Evolutionary conservation across 1,139 yeast genomes (phyloP), one percentile per base, ranked within the genome.

Genomic region (Suhomyces bolitotheri): DNA sequence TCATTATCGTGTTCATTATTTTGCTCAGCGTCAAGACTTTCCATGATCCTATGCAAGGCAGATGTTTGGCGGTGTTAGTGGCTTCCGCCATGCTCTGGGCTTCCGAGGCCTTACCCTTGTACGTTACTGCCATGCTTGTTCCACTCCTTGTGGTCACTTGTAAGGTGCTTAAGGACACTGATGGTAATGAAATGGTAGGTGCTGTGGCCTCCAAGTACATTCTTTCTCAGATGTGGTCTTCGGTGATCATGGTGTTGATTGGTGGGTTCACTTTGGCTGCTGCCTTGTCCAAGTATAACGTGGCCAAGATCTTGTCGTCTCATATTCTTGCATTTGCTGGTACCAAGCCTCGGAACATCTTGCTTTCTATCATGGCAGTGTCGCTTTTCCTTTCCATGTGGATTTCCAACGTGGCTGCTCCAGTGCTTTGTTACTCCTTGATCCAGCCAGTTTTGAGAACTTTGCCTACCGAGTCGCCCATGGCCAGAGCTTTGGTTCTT

Each of bases 221-320:
- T 39, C 75, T 92, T 47, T 68, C 87, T 1, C 71, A 88, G 16
- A 90, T 90, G 97, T 90, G 97, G 97, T 82, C 94, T 5, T 87
- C 96, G 1, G 95, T 89, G 12, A 86, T 90, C 46, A 79, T 89
- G 84, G 68, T 90, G 32, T 68, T 90, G 38, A 65, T 90, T 16
- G 97, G 97, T 46, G 97, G 97, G 2, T 90, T 90, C 61, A 85
- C 97, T 0, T 67, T 90, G 39, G 97, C 97, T 8, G 96, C 96
- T 10, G 97, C 96, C 0, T 68, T 90, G 40, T 86, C 96, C 27
- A 90, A 89, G 60, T 88, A 86, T 61, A 83, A 88, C 54, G 78
- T 90, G 46, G 97, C 96, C 34, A 88, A 86, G 54, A 74, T 84
- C 25, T 68, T 89, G 25, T 87, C 96, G 4, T 86, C 96, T 0